phyloP scores from a whole-genome alignment of 2,329 filamentous ascomycete species.

The Epichloe gansuensis region DNA sequence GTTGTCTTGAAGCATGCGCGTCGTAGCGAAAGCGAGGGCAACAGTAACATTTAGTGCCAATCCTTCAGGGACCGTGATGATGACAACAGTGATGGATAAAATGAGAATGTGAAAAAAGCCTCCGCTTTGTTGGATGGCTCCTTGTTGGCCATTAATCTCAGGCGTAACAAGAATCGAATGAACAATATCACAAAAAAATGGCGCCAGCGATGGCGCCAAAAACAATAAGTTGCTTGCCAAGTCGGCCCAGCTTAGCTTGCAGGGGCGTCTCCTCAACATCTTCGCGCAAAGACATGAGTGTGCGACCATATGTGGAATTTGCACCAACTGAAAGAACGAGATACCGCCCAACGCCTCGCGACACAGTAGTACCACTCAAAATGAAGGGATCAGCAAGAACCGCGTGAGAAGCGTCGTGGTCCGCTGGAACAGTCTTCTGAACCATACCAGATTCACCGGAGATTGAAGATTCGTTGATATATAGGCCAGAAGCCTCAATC shows the following conservation, averaged over 20 bases:
- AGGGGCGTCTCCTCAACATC: slow-evolving; percentile 67
- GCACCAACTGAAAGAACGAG: slow-evolving; percentile 63
- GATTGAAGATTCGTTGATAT: slow-evolving; percentile 64
- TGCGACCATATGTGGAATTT: slow-evolving; percentile 65
- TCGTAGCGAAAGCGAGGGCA: slow-evolving; percentile 50
- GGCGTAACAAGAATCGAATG: slow-evolving; percentile 25
- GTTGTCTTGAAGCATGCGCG: slow-evolving; percentile 50
- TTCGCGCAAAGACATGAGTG: slow-evolving; percentile 65
- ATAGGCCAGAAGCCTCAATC: slow-evolving; percentile 37
- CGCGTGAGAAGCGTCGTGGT: slow-evolving; percentile 45
- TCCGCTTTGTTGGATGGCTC: slow-evolving; percentile 39
- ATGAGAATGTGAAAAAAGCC: slow-evolving; percentile 47
- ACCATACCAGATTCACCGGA: slow-evolving; percentile 66
- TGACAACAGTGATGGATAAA: slow-evolving; percentile 44
- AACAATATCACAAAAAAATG: slow-evolving; percentile 29
- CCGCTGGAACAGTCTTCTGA: slow-evolving; percentile 48
- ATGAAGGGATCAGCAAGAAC: slow-evolving; percentile 60
- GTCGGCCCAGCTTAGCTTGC: slow-evolving; percentile 63
- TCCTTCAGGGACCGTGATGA: slow-evolving; percentile 49
- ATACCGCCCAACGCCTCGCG: slow-evolving; percentile 64
- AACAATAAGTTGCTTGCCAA: slow-evolving; percentile 60
- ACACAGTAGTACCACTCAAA: slow-evolving; percentile 65
- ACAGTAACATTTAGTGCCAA: slow-evolving; percentile 49
- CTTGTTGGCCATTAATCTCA: slow-evolving; percentile 21
- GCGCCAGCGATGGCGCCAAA: slow-evolving; percentile 28